Base-by-base conservation (phyloP, 805 yeast genomes). In the Saccharomycopsis sp. region DNA sequence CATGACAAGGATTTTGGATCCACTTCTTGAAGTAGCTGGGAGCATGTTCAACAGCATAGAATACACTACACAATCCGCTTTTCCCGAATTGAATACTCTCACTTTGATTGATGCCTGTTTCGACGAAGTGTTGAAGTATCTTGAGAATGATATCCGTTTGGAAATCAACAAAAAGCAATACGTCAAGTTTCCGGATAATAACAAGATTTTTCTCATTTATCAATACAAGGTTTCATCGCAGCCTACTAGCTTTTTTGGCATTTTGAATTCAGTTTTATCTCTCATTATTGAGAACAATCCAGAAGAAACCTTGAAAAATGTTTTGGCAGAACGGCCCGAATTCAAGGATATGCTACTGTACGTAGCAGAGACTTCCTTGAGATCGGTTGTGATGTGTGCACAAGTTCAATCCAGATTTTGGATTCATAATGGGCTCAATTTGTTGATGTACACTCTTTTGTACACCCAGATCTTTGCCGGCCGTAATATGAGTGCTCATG, bases 361-460 rank as follows among this genome's bases (percentile, higher is more conserved):
- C 3, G 27, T 39, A 15, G 37, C 41, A 7, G 46, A 85, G 48
- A 77, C 80, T 48, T 80, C 96, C 0, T 58, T 92, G 16, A 67
- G 94, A 41, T 77, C 87, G 0, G 54, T 87, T 22, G 95, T 83
- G 0, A 59, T 84, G 7, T 60, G 85, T 49, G 76, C 94, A 0
- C 96, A 92, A 53, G 81, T 88, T 9, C 77, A 81, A 43, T 75
- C 82, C 0, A 95, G 96, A 0, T 71, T 81, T 41, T 89, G 97
- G 97, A 95, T 89, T 0, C 71, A 97, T 52, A 89, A 89, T 59
- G 98, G 98, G 0, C 69, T 74, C 43, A 77, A 86, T 26, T 76
- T 86, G 3, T 67, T 80, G 27, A 75, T 76, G 22, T 96, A 88
- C 53, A 68, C 81, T 48, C 79, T 75, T 50, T 75, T 85, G 41